Evolutionary conservation across 2,329 filamentous ascomycete species (phyloP), one percentile per base, ranked within the genome.

Genomic region (Zasmidium angulare): DNA sequence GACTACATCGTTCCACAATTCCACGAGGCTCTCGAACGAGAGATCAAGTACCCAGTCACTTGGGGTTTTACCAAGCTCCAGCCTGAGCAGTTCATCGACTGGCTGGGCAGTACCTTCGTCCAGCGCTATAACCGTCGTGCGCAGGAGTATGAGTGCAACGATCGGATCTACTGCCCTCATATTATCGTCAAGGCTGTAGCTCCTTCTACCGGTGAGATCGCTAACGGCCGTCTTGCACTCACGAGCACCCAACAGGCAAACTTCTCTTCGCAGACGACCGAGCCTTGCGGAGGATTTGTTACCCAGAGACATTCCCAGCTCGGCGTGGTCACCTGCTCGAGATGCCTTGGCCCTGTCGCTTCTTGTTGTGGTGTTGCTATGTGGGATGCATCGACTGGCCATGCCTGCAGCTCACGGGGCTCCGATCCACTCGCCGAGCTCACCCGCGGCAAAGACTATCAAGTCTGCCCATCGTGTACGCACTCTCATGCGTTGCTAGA

Each of bases 1-100:
- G 49, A 51, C 24, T 23, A 51, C 49, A 51, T 51, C 24, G 10
- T 51, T 11, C 22, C 24, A 29, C 49, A 31, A 31, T 51, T 51
- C 49, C 49, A 51, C 49, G 17, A 31, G n/a, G 49, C 49, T 4
- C 49, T 51, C 49, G 49, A 26, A 2, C 24, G 31, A 12, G 49
- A 51, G 24, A n/a, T 26, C 9, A 51, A 31, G 17, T 26, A 26
- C 21, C 49, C 49, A 9, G 49, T 51, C 22, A 7, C 14, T 19
- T 7, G 6, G 6, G 36, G 36, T 17, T 43, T 17, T 4, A 43
- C 36, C 11, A 43, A 4, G 4, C 6, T 43, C 36, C 3, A 43
- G n/a, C 36, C 36, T 3, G 36, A 43, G 6, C 12, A 17, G 12
- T 43, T 43, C 36, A 43, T 43, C 14, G 36, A 43, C 14, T 17